Evolutionary conservation across 345 rosid genomes (phyloP), one percentile per base, ranked within the genome.

Genomic region (Eucalyptus marginata): DNA sequence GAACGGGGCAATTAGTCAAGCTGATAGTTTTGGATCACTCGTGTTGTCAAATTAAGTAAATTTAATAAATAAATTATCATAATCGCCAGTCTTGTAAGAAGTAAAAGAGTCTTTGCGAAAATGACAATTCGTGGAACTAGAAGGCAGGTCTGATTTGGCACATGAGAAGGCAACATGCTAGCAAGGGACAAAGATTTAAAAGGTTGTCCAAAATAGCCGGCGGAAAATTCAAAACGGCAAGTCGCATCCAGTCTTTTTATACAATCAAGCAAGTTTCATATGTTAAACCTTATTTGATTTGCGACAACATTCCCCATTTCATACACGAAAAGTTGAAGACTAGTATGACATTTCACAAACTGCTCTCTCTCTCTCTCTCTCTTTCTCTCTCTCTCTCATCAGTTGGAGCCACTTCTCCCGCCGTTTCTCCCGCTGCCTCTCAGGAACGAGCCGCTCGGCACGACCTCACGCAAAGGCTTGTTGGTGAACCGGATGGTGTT

Each of bases 401-500:
- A 31, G 86, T 49, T 62, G 31, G 71, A 47, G 66, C 88, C 27
- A 52, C 31, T 68, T 16, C 88, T 68, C 83, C 36, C 68, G 27
- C 62, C 10, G 71, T n/a, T 68, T 16, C 87, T 62, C 76, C 10
- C 59, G 24, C 56, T 36, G 50, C 29, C 79, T 25, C 86, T 94
- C 15, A 94, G 92, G 93, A 96, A 94, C 47, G 97, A 95, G 11
- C 89, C 92, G 89, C 94, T 93, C 88, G 91, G 94, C 87, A 96
- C 94, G 44, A 94, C 93, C 90, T 96, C 96, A 6, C 95, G 89
- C 68, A 96, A 81, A 5, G 99, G 99, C 93, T 96, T 98, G 88
- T 98, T 95, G 4, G 99, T 96, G 88, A 93, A 94, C 68, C 99
- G 89, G 84, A 97, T 93, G 90, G 49, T 90, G 76, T 98, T 98